Conservation (phyloP, 176 grass and related monocot species). For the Rhynchospora breviuscula region DNA sequence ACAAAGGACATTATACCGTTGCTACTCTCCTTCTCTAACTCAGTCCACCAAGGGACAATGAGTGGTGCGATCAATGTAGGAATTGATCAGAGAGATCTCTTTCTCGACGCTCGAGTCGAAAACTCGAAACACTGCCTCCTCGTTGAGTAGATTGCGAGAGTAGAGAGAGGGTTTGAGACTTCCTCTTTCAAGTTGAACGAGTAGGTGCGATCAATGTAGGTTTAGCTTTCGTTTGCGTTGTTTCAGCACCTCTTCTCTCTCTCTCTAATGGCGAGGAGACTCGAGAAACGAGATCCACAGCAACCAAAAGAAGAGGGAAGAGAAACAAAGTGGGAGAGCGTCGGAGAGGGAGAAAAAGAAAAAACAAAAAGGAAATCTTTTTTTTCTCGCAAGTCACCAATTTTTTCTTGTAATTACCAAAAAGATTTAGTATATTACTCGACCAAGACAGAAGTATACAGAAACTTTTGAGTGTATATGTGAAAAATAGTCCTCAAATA, state of each 20-base stretch:
- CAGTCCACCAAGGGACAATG: neutral
- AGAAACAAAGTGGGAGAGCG: neutral
- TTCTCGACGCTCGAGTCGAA: neutral
- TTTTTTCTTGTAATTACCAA: too few relatives aligned
- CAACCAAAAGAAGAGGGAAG: neutral
- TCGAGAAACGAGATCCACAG: neutral
- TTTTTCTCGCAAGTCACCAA: neutral
- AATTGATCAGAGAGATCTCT: neutral
- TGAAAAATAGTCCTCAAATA: neutral
- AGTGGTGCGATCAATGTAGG: neutral
- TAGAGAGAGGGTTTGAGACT: neutral
- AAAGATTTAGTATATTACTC: too few relatives aligned
- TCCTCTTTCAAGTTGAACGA: neutral
- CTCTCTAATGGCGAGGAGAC: neutral
- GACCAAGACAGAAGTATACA: neutral
- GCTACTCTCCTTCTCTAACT: neutral
- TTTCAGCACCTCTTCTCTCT: neutral
- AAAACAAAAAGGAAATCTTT: neutral
- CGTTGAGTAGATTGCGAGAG: neutral
- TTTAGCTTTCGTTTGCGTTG: neutral
- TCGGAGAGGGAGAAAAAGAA: neutral
- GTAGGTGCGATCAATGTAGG: too few relatives aligned
- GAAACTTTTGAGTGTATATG: neutral
- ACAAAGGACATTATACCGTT: neutral
- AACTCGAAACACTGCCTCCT: neutral